Base-by-base conservation (phyloP, 495 filamentous ascomycete species). In the Aspergillus indologenus region DNA sequence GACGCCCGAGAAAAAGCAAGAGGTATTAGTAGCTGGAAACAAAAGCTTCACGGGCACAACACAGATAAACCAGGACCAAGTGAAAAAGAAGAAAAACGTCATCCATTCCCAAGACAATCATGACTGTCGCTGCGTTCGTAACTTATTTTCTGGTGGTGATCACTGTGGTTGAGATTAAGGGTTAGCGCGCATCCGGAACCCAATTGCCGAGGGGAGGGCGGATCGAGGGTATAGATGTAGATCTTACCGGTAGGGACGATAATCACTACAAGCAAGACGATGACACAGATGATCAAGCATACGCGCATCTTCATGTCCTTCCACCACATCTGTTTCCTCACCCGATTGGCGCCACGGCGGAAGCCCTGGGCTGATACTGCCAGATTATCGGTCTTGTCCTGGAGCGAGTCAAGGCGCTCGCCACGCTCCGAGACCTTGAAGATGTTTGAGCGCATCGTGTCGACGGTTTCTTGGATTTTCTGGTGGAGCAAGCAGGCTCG, bases 221-320 rank as follows among this genome's bases (percentile, higher is more conserved):
- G 20, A 24, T 56, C 7, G 22, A 31, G 49, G 26, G 21, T 51
- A 46, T 63, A 40, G 34, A 40, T 18, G 48, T 29, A 51, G 62
- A 57, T 59, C 75, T 74, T 85, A 94, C 93, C 90, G 60, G 87
- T 79, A 51, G 91, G 91, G 57, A 96, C 87, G 67, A 97, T 92
- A 68, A 98, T 97, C 69, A 98, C 84, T 56, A 96, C 77, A 57
- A 98, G 81, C 61, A 98, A 77, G 54, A 97, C 79, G 66, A 96
- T 87, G 74, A 98, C 87, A 59, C 90, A 93, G 56, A 87, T 81
- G 59, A 91, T 88, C 66, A 99, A 79, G 73, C 92, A 98, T 78
- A 97, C 94, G 68, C 93, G 86, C 94, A 98, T 99, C 83, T 96
- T 96, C 91, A 98, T 96, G 74, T 98, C 93, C 84, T 92, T 89